Base-by-base conservation (phyloP, 225 moss, liverwort and hornwort species). In the Pseudisothecium myosuroides region DNA sequence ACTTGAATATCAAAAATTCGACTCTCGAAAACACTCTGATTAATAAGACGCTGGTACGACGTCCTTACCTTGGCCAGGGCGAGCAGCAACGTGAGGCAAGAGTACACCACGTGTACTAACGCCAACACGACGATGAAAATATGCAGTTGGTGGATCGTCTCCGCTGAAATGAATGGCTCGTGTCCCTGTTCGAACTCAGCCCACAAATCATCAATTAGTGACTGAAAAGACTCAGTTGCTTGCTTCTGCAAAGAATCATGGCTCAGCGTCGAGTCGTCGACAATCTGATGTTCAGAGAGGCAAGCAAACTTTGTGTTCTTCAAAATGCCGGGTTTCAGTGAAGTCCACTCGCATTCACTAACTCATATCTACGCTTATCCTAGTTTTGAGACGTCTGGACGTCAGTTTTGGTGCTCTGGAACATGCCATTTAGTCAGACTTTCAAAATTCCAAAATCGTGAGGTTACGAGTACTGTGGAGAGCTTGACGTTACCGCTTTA, bases 111-210 rank as follows among this genome's bases (percentile, higher is more conserved):
- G 72, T 98, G 98, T n/a, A 96, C 96, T n/a, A 96, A 87, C 32
- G 97, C 94, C 91, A 98, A 89, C 17, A 97, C 97, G 67, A 98
- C 95, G 50, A 98, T 96, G 88, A 98, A 97, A 32, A 96, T 96
- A 79, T 98, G 98, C 43, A 98, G 93, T 87, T 98, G 97, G 95
- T 98, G 94, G 55, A 98, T 90, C 71, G 95, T 94, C 16, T 89
- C 90, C 24, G 90, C 41, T 18, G 98, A 88, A 39, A 98, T 84
- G 60, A 98, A 92, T 32, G 95, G 93, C 60, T 95, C 96, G 73
- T 94, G 79, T 32, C 95, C 97, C 97, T 97, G 91, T 41, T 49
- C 10, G 13, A 39, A 79, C 69, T 24, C 54, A 84, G 19, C 2
- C 68, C 39, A 39, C 10, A 31, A 50, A 50, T 7, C 31, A 41